A percentile compares a stretch with the other conserved stretches of the same genome.
These are phyloP conservation scores for Protea cynaroides DNA, from an alignment of 164 flowering plant species.

Conservation along the genomic window DNA sequence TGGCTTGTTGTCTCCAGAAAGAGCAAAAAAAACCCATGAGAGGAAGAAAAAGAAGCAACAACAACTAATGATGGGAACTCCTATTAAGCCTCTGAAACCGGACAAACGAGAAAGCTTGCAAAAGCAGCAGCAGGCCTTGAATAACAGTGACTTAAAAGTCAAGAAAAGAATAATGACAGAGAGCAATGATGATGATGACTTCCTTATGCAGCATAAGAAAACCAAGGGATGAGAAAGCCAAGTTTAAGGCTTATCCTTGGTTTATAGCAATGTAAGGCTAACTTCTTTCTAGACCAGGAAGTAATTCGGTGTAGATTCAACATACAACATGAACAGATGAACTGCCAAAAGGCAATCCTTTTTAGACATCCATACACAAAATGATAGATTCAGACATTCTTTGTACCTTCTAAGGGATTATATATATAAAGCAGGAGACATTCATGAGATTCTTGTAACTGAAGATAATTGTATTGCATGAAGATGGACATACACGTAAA, in stretches of 20 bases:
- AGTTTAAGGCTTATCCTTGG: neutral
- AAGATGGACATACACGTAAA: too few relatives aligned
- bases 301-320: neutral
- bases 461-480: too few relatives aligned
- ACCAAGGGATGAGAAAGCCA: constrained; percentile 39
- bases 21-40: constrained; percentile 74
- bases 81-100: constrained; percentile 47
- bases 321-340: neutral
- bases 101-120: constrained; percentile 63
- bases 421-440: neutral
- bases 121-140: constrained; percentile 40
- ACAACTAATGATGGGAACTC: constrained; percentile 70
- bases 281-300: neutral
- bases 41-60: constrained; percentile 81
- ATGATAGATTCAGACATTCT: constrained; percentile 1
- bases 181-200: constrained; percentile 61
- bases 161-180: constrained; percentile 49
- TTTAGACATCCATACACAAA: neutral
- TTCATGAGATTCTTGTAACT: too few relatives aligned
- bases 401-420: neutral
- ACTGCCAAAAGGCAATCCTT: constrained; percentile 2
- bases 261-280: constrained; percentile 2
- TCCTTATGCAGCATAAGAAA: constrained; percentile 58
- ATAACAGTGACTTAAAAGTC: constrained; percentile 55
- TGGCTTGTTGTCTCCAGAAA: constrained; percentile 83